Conservation (phyloP, 257 asterid genomes). For the Jacaranda copaia region DNA sequence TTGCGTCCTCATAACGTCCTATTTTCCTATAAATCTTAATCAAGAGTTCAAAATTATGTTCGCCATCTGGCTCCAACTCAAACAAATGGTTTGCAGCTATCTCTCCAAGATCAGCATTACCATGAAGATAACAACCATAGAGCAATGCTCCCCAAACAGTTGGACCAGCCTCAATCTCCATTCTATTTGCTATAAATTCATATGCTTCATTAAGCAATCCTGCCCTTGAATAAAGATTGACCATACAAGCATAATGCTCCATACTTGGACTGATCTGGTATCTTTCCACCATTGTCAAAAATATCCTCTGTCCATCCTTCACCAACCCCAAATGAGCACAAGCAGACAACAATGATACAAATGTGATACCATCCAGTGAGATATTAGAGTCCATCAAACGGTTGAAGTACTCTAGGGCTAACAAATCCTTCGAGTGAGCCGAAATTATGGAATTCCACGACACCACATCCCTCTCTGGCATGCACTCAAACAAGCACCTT, state of each 20-base stretch:
- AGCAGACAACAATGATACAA: conserved; percentile 65
- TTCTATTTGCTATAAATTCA: conserved; percentile 50
- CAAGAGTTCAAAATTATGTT: conserved; percentile 76
- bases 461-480: conserved; percentile 67
- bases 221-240: conserved; percentile 75
- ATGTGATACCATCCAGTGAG: conserved; percentile 67
- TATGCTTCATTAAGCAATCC: conserved; percentile 67
- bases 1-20: conserved; percentile 53
- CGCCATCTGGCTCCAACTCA: conserved; percentile 83
- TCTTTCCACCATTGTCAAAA: conserved; percentile 54
- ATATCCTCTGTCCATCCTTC: conserved; percentile 68
- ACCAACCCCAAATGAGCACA: conserved; percentile 75
- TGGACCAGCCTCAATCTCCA: conserved; percentile 73
- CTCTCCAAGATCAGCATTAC: conserved; percentile 65
- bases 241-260: conserved; percentile 91
- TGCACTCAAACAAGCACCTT: conserved; percentile 60
- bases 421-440: conserved; percentile 61
- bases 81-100: conserved; percentile 64
- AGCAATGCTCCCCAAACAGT: conserved; percentile 93
- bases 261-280: conserved; percentile 56
- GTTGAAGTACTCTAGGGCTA: conserved; percentile 66
- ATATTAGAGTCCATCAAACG: conserved; percentile 46
- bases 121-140: conserved; percentile 73
- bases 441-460: conserved; percentile 91
- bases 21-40: conserved; percentile 60